Evolutionary conservation across 257 asterid species (phyloP).

Genomic region (Ilex aquifolium): DNA sequence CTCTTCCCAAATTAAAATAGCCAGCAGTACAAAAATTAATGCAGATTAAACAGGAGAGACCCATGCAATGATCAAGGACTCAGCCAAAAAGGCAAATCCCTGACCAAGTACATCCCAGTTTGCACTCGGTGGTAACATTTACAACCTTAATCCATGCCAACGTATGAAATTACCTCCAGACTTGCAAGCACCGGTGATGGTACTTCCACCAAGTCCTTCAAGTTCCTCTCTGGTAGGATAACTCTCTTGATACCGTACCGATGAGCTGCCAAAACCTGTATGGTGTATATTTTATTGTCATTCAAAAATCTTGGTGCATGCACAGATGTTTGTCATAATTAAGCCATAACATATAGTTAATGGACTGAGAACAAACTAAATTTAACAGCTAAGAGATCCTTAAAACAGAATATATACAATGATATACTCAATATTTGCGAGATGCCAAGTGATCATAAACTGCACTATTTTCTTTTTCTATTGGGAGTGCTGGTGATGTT

Average conservation of each 20-base stretch:
- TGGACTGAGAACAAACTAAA: too few relatives aligned
- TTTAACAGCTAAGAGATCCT: too few relatives aligned
- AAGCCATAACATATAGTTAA: too few relatives aligned
- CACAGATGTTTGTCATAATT: too few relatives aligned
- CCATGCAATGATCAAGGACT: background rate
- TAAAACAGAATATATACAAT: too few relatives aligned
- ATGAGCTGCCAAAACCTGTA: slow-evolving; percentile 98
- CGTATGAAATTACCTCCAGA: slow-evolving; percentile 58
- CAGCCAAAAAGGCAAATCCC: background rate
- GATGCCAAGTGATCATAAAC: too few relatives aligned
- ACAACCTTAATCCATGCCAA: background rate
- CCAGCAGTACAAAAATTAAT: background rate
- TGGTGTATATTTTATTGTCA: slow-evolving; percentile 1
- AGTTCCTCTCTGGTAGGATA: slow-evolving; percentile 90
- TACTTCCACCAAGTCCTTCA: slow-evolving; percentile 91
- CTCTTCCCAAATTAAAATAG: background rate
- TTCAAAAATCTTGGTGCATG: too few relatives aligned
- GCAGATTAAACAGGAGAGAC: background rate
- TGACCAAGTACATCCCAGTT: background rate
- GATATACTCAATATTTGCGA: too few relatives aligned
- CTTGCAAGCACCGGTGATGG: slow-evolving; percentile 79
- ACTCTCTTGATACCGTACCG: slow-evolving; percentile 92
- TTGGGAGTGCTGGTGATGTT: too few relatives aligned
- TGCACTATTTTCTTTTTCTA: too few relatives aligned
- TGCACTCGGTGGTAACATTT: background rate